A percentile compares a stretch with the other conserved stretches of the same genome.
Evolutionary conservation across 1,284 basidiomycete species (phyloP).

Genomic region (Neonothopanus nambi): DNA sequence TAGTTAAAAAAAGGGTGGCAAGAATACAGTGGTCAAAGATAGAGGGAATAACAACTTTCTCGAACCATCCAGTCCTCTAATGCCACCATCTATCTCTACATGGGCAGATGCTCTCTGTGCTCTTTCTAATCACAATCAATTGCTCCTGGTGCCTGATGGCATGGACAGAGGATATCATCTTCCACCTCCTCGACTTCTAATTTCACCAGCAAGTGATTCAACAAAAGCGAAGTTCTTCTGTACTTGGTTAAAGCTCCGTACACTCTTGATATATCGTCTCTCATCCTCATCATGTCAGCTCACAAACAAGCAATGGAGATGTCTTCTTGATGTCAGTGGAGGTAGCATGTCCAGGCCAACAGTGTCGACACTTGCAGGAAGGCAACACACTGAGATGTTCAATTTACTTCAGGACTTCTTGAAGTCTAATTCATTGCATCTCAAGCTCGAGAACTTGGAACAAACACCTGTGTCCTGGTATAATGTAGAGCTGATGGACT

Average conservation of each 20-base stretch:
- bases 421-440: too few species aligned
- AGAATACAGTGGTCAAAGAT: too few species aligned
- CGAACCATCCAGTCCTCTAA: constrained; percentile 4
- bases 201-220: too few species aligned
- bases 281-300: not conserved
- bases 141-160: not conserved
- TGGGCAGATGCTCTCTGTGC: constrained; percentile 1
- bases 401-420: constrained; percentile 1
- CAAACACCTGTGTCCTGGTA: too few species aligned
- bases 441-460: too few species aligned
- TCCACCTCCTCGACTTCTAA: not conserved
- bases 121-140: not conserved
- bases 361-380: not conserved
- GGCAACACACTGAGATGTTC: not conserved
- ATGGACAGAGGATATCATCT: constrained; percentile 2
- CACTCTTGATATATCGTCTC: not conserved
- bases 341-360: not conserved
- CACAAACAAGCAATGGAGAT: constrained; percentile 6
- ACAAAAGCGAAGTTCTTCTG: not conserved
- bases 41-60: constrained; percentile 5
- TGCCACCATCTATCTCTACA: not conserved
- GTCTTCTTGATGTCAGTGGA: constrained; percentile 1
- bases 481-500: too few species aligned
- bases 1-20: too few species aligned
- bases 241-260: constrained; percentile 4